A percentile compares a stretch with the other conserved stretches of the same genome.
These are phyloP conservation scores for Collybiopsis luxurians DNA, from an alignment of 768 basidiomycete genomes.

Conservation along the genomic window DNA sequence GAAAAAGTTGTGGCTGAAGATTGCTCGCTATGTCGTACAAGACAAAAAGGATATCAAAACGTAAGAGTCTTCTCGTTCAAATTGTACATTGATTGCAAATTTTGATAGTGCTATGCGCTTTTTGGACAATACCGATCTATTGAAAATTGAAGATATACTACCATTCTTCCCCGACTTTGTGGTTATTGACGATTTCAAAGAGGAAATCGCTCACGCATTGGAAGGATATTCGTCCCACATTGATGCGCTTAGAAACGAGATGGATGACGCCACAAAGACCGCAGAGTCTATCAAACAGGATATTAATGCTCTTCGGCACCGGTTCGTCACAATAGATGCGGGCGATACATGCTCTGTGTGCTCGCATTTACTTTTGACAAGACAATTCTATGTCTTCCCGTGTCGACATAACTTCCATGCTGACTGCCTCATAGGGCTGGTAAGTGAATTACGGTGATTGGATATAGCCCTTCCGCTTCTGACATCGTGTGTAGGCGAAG, in stretches of 20 bases:
- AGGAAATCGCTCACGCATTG: slow-evolving; percentile 94
- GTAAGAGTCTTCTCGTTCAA: slow-evolving; percentile 47
- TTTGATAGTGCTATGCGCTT: slow-evolving; percentile 99
- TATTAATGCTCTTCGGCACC: slow-evolving; percentile 77
- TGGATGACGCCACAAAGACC: slow-evolving; percentile 92
- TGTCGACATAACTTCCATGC: slow-evolving; percentile 98
- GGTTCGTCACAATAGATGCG: slow-evolving; percentile 90
- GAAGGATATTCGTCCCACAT: slow-evolving; percentile 94
- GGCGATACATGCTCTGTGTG: slow-evolving; percentile 87
- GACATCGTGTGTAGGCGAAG: slow-evolving; percentile 63
- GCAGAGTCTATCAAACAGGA: slow-evolving; percentile 94
- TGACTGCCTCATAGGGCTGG: slow-evolving; percentile 93
- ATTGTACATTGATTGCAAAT: no score
- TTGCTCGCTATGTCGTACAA: slow-evolving; percentile 97
- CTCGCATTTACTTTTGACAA: slow-evolving; percentile 66
- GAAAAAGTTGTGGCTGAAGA: slow-evolving; percentile 97
- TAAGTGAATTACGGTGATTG: slow-evolving; percentile 39
- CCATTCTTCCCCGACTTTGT: slow-evolving; percentile 99
- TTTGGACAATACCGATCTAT: slow-evolving; percentile 87
- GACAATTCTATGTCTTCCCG: slow-evolving; percentile 98
- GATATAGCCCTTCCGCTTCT: slow-evolving; percentile 5
- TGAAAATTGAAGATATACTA: slow-evolving; percentile 98
- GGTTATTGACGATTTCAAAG: slow-evolving; percentile 99
- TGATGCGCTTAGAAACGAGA: slow-evolving; percentile 84
- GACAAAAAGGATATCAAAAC: slow-evolving; percentile 98